Evolutionary conservation across 2,329 filamentous ascomycete genomes (phyloP), one percentile per base, ranked within the genome.

Genomic region (Trichoderma breve): DNA sequence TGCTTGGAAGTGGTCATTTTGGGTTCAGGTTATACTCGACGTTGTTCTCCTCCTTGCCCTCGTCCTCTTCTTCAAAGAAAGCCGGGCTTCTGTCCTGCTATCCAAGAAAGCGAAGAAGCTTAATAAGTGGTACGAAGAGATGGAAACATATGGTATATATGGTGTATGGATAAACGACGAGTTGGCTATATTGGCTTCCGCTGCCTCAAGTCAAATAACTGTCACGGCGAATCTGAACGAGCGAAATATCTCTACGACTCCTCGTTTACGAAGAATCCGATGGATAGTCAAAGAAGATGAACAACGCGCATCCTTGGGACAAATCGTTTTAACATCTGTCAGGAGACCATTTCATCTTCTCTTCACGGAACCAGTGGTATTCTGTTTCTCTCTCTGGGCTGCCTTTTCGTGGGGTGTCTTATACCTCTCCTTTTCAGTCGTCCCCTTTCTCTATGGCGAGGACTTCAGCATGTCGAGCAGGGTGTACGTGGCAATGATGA

Each of bases 381-480:
- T 94, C 81, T 94, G 89, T 83, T 98, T 98, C 83, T 94, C 92
- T 0, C 85, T 97, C 0, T 98, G 95, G 95, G 91, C 94, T 1
- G 87, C 93, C 0, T 98, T 98, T 80, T 91, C 91, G 24, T 98
- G 95, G 95, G 94, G 92, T 0, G 88, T 97, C 0, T 87, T 98
- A 0, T 98, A 97, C 80, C 84, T 97, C 21, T 93, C 92, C 14
- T 95, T 97, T 76, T 89, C 89, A 15, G 92, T 93, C 1, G 89
- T 97, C 6, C 93, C 94, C 0, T 86, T 96, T 4, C 90, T 97
- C 28, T 97, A 96, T 81, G 78, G 84, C 26, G 86, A 84, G 6
- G 82, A 84, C 75, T 95, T 97, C 83, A 87, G 85, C 73, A 82
- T 90, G 43, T 86, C 88, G 1, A 93, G 92, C 65, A 88, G 90